Evolutionary conservation across 257 asterid genomes (phyloP), one percentile per base, ranked within the genome.

Genomic region (Ballota nigra): DNA sequence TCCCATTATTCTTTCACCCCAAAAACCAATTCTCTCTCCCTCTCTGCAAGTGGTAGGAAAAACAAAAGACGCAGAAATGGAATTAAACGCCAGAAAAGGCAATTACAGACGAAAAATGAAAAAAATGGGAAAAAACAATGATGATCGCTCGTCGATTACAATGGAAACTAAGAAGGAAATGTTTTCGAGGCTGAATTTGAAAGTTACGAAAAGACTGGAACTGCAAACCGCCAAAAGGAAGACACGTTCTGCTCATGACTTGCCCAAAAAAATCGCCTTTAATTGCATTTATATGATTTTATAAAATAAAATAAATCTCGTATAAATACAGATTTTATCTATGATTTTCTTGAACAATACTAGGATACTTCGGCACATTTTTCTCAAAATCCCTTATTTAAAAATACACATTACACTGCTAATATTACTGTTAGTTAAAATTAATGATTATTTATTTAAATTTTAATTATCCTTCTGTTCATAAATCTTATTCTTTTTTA

Each of bases 1-100:
- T 38, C 97, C 97, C 98, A 92, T 90, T 71, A 52, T 63, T 74
- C 56, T 52, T 61, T 29, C 53, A 10, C 68, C 56, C 58, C 58
- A 59, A 63, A 10, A 68, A 59, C 11, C 23, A 69, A 63, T 22
- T 5, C 8, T 55, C n/a, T 18, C 18, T 8, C 6, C 0, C 1
- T 69, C 31, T 5, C 8, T 7, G 28, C 4, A 36, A 4, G 4
- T 16, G 24, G 18, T 20, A 36, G 1, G 7, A 33, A 40, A 51
- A 1, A 56, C n/a, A 72, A 66, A 31, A 41, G 0, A 18, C 3
- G 66, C 47, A 65, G 55, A 60, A 38, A 68, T 57, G 58, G 73
- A 47, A 58, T 9, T 20, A 49, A 68, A 47, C 19, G 71, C n/a
- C n/a, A n/a, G n/a, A n/a, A 16, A 59, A n/a, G 11, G 67, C 24